phyloP scores from a whole-genome alignment of 129 eudicot genomes.

The Centaurea solstitialis region DNA sequence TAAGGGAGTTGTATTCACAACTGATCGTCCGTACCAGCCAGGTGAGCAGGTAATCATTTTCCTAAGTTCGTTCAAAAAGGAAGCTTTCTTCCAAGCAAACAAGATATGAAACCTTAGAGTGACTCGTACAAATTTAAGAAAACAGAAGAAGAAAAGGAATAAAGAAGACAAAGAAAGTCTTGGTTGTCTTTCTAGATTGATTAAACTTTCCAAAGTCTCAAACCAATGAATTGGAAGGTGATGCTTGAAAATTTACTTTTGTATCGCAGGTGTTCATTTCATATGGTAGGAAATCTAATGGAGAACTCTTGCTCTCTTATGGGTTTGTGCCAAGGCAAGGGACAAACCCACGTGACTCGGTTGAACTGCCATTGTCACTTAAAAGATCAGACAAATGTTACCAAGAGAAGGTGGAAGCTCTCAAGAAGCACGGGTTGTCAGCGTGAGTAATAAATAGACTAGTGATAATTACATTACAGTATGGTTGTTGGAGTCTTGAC shows the following conservation, averaged over 20 bases:
- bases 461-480: background rate
- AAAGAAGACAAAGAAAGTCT: background rate
- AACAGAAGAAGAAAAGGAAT: background rate
- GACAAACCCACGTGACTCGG: constrained; percentile 88
- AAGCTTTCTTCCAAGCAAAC: background rate
- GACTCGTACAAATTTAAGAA: background rate
- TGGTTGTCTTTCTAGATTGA: background rate
- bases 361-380: constrained; percentile 63
- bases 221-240: background rate
- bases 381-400: constrained; percentile 81
- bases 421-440: constrained; percentile 80
- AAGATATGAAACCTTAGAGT: background rate
- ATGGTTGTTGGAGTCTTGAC: background rate
- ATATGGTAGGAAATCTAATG: constrained; percentile 92
- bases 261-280: constrained; percentile 80
- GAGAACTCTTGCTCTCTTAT: constrained; percentile 92
- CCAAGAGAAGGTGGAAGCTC: constrained; percentile 62
- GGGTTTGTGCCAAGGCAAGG: constrained; percentile 98
- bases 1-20: constrained; percentile 89
- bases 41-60: constrained; percentile 95
- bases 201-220: background rate
- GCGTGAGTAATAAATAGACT: constrained; percentile 44
- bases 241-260: background rate
- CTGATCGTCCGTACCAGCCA: constrained; percentile 95
- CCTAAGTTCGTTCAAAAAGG: background rate